These are phyloP conservation scores for Dictyostelium firmibasis DNA, from an alignment of 78 protist genomes.

Conservation along the genomic window DNA sequence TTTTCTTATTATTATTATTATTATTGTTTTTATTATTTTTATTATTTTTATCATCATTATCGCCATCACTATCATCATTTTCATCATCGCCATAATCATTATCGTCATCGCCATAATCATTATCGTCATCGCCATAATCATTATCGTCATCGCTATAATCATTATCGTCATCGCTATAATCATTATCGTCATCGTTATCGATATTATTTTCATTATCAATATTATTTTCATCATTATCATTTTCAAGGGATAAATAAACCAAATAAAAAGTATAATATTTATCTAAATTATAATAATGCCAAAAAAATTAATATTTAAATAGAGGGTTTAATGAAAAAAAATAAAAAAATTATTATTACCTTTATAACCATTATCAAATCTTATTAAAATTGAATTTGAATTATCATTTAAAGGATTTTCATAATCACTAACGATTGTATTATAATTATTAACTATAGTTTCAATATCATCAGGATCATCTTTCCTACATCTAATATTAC, in stretches of 20 bases:
- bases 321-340: no score
- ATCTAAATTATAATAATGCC: neutral
- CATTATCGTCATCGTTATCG: no score
- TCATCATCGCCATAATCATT: neutral
- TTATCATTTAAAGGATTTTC: neutral
- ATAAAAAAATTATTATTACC: neutral
- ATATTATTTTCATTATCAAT: no score
- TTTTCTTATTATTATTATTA: no score
- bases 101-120: neutral
- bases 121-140: neutral
- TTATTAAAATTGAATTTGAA: neutral
- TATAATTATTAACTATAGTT: neutral
- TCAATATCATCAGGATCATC: neutral
- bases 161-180: no score
- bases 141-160: neutral
- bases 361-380: neutral
- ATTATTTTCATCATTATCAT: no score
- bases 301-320: no score
- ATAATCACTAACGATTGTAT: neutral
- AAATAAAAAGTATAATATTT: neutral
- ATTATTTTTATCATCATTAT: no score
- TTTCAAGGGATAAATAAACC: neutral
- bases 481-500: neutral
- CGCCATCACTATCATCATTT: neutral
- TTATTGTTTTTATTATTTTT: no score